Evolutionary conservation across 345 rosid species (phyloP).

Genomic region (Brassica carinata): DNA sequence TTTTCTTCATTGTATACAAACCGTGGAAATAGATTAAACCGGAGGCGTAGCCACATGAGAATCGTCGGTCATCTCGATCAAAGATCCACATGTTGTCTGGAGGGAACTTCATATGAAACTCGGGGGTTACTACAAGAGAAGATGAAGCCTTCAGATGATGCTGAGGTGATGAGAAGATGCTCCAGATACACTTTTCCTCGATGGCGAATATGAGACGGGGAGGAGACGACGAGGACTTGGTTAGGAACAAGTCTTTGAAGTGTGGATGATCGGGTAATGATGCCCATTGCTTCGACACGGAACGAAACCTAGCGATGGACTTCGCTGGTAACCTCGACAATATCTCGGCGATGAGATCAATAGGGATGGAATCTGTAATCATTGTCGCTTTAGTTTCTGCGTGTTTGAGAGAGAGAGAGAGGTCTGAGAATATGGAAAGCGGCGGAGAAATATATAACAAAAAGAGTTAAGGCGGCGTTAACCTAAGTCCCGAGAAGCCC

Average conservation of each 20-base stretch:
- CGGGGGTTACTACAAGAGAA: background rate
- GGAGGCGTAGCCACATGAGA: background rate
- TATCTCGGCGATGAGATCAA: background rate
- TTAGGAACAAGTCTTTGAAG: background rate
- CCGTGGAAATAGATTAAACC: constrained; percentile 1
- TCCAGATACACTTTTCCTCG: background rate
- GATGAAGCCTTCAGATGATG: background rate
- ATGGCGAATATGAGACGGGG: too few species aligned
- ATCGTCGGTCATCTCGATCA: background rate
- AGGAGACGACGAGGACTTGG: background rate
- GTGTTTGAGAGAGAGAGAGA: too few species aligned
- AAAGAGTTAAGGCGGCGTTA: too few species aligned
- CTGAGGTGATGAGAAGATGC: background rate
- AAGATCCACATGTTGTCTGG: background rate
- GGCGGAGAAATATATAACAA: background rate
- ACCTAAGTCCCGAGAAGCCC: too few species aligned
- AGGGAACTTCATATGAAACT: constrained; percentile 6
- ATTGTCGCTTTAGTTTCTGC: background rate
- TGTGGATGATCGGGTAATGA: background rate
- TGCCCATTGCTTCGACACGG: background rate
- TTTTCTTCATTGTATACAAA: background rate
- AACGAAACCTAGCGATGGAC: background rate
- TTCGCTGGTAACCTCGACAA: background rate
- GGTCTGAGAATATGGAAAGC: background rate
- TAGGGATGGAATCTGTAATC: background rate